Conservation (phyloP, 2,329 filamentous ascomycete genomes). For the Colletotrichum agaves region DNA sequence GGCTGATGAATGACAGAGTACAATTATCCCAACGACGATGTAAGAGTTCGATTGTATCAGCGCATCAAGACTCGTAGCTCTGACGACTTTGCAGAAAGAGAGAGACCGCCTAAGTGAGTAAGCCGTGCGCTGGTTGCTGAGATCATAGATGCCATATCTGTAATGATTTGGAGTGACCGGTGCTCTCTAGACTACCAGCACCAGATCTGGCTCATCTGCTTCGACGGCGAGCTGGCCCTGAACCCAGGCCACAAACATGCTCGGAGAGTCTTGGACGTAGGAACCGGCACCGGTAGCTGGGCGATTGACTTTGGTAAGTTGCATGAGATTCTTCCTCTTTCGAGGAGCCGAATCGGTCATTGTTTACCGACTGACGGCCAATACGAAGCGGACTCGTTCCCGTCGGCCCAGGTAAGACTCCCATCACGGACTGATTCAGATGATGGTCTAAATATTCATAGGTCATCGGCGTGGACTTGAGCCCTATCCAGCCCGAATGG, state of each 20-base stretch:
- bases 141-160: too few species aligned
- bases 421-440: too few species aligned
- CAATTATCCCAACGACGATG: background rate
- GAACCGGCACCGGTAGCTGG: constrained; percentile 59
- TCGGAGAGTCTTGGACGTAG: constrained; percentile 52
- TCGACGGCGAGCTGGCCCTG: constrained; percentile 44
- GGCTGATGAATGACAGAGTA: background rate
- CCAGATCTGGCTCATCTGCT: constrained; percentile 45
- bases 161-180: too few species aligned
- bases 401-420: constrained; percentile 41
- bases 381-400: constrained; percentile 43
- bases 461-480: constrained; percentile 28
- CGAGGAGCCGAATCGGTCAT: too few species aligned
- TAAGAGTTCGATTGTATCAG: background rate
- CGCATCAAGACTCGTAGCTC: too few species aligned
- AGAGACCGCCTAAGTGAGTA: too few species aligned
- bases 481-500: constrained; percentile 18
- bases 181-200: constrained; percentile 47
- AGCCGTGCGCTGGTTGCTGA: too few species aligned
- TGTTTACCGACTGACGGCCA: too few species aligned
- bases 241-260: constrained; percentile 40
- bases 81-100: too few species aligned
- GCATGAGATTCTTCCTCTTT: background rate
- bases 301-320: constrained; percentile 54
- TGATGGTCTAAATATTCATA: background rate